A percentile compares a stretch with the other conserved stretches of the same genome.
phyloP scores from a whole-genome alignment of 306 rosid species.

The Ormosia semicastrata region DNA sequence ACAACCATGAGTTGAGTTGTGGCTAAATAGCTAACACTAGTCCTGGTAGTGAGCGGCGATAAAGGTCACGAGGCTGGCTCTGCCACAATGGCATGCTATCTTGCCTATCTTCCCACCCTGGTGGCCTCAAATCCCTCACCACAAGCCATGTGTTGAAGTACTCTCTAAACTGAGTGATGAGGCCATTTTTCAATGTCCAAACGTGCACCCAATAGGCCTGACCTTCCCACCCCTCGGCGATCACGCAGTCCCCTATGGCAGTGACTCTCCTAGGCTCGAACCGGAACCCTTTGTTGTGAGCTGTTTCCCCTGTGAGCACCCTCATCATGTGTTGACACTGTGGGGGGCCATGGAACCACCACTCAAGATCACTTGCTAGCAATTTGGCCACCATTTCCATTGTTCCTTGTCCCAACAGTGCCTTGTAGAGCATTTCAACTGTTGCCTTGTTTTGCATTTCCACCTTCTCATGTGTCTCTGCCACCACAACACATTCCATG shows the following conservation, averaged over 20 bases:
- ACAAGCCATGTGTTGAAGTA: slow-evolving; percentile 93
- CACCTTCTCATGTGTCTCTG: not conserved
- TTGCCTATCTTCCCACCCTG: slow-evolving; percentile 38
- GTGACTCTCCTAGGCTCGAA: slow-evolving; percentile 72
- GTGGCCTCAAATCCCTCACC: slow-evolving; percentile 67
- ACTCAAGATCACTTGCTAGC: slow-evolving; percentile 74
- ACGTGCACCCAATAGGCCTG: slow-evolving; percentile 89
- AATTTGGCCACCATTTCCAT: slow-evolving; percentile 43
- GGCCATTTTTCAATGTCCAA: slow-evolving; percentile 71
- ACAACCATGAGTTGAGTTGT: not conserved
- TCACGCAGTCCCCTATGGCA: slow-evolving; percentile 54
- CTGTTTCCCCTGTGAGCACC: slow-evolving; percentile 69
- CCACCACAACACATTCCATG: not conserved
- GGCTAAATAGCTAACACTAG: slow-evolving; percentile 70
- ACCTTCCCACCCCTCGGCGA: slow-evolving; percentile 92
- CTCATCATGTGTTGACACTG: slow-evolving; percentile 89
- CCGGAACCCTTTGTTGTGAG: slow-evolving; percentile 45
- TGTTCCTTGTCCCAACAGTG: slow-evolving; percentile 44
- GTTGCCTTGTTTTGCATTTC: slow-evolving; percentile 48
- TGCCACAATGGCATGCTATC: slow-evolving; percentile 65
- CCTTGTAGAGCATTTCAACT: slow-evolving; percentile 63
- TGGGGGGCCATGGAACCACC: slow-evolving; percentile 99
- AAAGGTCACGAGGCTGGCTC: slow-evolving; percentile 84
- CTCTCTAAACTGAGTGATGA: slow-evolving; percentile 75
- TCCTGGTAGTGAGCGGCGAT: slow-evolving; percentile 65